Conservation (phyloP, 441 rosid genomes). For the Gossypium schwendimanii region DNA sequence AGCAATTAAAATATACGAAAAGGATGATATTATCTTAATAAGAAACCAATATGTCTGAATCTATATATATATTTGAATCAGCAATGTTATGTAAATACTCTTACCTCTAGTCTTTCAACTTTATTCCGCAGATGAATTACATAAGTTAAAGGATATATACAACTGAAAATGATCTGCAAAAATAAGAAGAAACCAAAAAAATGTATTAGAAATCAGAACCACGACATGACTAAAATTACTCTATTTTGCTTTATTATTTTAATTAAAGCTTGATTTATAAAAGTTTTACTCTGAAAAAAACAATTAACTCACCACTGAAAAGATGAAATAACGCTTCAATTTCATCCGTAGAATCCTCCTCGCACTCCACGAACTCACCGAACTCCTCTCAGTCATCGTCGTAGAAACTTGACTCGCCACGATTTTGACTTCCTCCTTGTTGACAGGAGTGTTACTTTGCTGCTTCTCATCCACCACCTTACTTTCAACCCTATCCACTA, state of each 20-base stretch:
- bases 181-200: not conserved
- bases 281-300: not conserved
- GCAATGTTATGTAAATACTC: not conserved
- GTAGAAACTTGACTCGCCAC: constrained; percentile 27
- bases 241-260: too few relatives aligned
- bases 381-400: constrained; percentile 21
- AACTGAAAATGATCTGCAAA: constrained; percentile 56
- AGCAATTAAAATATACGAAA: not conserved
- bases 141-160: constrained; percentile 41
- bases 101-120: constrained; percentile 62
- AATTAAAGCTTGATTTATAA: not conserved
- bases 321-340: constrained; percentile 29
- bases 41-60: not conserved
- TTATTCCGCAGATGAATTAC: constrained; percentile 43
- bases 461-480: constrained; percentile 24
- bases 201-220: not conserved
- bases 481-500: constrained; percentile 9
- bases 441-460: constrained; percentile 10
- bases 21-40: not conserved
- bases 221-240: too few relatives aligned
- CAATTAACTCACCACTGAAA: constrained; percentile 7
- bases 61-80: too few relatives aligned
- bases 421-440: constrained; percentile 23
- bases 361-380: constrained; percentile 21
- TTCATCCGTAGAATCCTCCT: constrained; percentile 29